Evolutionary conservation across 2,329 filamentous ascomycete species (phyloP), one percentile per base, ranked within the genome.

Genomic region (Tothia fuscella): DNA sequence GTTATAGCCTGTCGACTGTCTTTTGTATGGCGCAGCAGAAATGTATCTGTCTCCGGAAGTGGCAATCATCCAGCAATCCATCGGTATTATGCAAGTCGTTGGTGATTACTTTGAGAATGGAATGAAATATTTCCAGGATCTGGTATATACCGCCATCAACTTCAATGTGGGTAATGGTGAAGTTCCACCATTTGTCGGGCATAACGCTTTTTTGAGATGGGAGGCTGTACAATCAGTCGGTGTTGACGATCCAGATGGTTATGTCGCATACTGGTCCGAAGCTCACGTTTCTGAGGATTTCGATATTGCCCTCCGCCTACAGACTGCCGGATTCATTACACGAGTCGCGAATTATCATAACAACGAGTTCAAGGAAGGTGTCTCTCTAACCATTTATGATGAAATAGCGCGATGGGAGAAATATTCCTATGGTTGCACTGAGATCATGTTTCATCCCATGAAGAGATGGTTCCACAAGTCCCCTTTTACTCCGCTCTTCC

Each of bases 151-250:
- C 12, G 36, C 40, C 17, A 49, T 49, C 37, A 41, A 41, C n/a
- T 49, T 48, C 30, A 35, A 43, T 2, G 46, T 49, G 25, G 46
- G 46, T 13, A 46, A 44, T 37, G 47, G 47, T 20, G 47, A 49
- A 16, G 41, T 42, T 25, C 46, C 47, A n/a, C 47, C 47, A 9
- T 49, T 49, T n/a, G 47, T 49, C 13, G 47, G 47, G 3, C 47
- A 48, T 25, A 48, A 48, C 35, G 38, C 47, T 20, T 47, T 48
- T 37, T 31, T 48, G 19, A 37, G 47, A 10, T 29, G 26, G 10
- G 6, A n/a, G 10, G 38, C 38, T 6, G 38, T 40, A 10, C 38
- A 40, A 19, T 40, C 38, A 9, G 38, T 40, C 17, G 38, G 38
- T 10, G 12, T 6, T 9, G 28, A 16, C n/a, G 34, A 48, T 4